phyloP scores from a whole-genome alignment of 805 yeast species.

The Wickerhamiella slavikovae region DNA sequence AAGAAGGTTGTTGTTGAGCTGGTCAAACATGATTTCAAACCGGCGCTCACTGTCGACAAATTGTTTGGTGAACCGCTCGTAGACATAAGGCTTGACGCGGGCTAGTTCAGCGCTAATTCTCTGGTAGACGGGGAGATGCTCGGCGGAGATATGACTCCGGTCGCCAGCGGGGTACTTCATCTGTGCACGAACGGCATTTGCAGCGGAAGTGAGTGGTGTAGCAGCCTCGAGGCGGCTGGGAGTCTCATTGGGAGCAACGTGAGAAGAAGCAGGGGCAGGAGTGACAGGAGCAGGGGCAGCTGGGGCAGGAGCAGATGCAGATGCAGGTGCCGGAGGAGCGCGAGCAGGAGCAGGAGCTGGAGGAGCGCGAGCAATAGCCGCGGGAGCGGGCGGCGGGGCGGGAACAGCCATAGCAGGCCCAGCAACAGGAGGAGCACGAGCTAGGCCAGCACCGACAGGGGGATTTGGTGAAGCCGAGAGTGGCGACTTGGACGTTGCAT shows the following conservation, averaged over 20 bases:
- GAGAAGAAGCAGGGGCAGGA: slow-evolving; percentile 7
- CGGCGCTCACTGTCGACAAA: slow-evolving; percentile 68
- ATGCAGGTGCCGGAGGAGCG: slow-evolving; percentile 4
- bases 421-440: too few relatives aligned
- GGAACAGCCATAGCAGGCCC: too few relatives aligned
- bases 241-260: slow-evolving; percentile 7
- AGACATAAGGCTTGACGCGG: slow-evolving; percentile 49
- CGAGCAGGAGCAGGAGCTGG: slow-evolving; percentile 1
- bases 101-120: slow-evolving; percentile 33
- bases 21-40: slow-evolving; percentile 52
- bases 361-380: slow-evolving; percentile 6
- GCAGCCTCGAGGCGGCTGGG: slow-evolving; percentile 3
- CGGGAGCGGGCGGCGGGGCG: too few relatives aligned
- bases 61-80: slow-evolving; percentile 54
- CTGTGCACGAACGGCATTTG: slow-evolving; percentile 8
- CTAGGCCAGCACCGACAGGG: too few relatives aligned
- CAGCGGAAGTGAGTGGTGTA: not conserved
- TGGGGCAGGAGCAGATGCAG: slow-evolving; percentile 5
- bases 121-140: slow-evolving; percentile 36
- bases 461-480: too few relatives aligned
- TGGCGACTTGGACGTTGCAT: too few relatives aligned
- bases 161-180: slow-evolving; percentile 37
- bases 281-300: slow-evolving; percentile 5
- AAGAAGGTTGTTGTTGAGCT: slow-evolving; percentile 45
- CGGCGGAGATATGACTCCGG: slow-evolving; percentile 42